A percentile compares a stretch with the other conserved stretches of the same genome.
Conservation (phyloP, 805 yeast species). For the Zygoascus biomembranicola region DNA sequence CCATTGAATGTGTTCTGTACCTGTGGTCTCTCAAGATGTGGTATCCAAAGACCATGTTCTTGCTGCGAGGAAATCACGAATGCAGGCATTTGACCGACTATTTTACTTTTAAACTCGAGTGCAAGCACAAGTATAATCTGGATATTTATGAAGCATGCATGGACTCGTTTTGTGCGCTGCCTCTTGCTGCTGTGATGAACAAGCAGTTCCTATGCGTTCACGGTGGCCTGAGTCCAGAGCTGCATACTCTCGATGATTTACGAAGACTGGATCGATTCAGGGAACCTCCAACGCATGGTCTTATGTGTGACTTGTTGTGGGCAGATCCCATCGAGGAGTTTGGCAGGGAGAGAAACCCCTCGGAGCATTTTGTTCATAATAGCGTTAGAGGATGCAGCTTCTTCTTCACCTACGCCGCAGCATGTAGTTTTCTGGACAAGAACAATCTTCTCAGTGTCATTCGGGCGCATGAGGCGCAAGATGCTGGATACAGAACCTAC, state of each 20-base stretch:
- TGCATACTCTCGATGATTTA: conserved; percentile 61
- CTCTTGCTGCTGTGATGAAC: conserved; percentile 89
- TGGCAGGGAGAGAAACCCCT: conserved; percentile 44
- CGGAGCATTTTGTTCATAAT: conserved; percentile 48
- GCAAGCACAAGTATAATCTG: conserved; percentile 69
- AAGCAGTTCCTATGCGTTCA: conserved; percentile 93
- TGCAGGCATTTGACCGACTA: conserved; percentile 88
- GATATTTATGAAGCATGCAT: conserved; percentile 65
- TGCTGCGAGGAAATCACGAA: conserved; percentile 92
- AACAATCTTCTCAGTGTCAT: conserved; percentile 78
- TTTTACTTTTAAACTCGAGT: conserved; percentile 87
- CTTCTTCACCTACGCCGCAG: conserved; percentile 76
- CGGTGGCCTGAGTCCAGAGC: conserved; percentile 89
- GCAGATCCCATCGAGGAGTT: conserved; percentile 91
- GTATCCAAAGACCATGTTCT: conserved; percentile 64
- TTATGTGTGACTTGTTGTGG: conserved; percentile 94
- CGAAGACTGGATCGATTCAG: conserved; percentile 66
- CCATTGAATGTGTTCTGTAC: conserved; percentile 63
- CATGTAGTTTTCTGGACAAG: conserved; percentile 66
- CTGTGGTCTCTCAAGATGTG: conserved; percentile 72
- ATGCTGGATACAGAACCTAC: conserved; percentile 94
- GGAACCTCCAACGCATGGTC: conserved; percentile 88
- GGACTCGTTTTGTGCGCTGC: conserved; percentile 74
- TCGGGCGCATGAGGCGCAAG: conserved; percentile 97
- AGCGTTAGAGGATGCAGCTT: conserved; percentile 86